Evolutionary conservation across 2,329 filamentous ascomycete species (phyloP), one percentile per base, ranked within the genome.

Genomic region (Calycina herbarum): DNA sequence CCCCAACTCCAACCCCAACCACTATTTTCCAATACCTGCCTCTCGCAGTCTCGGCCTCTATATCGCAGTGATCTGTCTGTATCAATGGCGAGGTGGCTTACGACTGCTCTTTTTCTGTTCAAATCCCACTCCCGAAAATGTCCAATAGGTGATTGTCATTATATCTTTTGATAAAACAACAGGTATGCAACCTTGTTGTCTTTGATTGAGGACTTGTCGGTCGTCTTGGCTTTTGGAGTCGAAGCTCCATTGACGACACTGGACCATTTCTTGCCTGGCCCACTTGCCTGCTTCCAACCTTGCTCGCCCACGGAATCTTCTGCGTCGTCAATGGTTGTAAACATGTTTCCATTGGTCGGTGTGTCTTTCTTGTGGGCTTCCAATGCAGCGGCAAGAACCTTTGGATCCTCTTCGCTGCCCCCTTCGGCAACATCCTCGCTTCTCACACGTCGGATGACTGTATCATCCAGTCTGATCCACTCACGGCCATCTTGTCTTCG

Each of bases 111-210:
- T 31, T 57, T 54, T 27, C 29, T 33, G 6, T 45, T 60, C 58
- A 60, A 45, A 42, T 15, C 54, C 54, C 51, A 27, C 27, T 8
- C 35, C 33, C 6, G n/a, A 27, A 40, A n/a, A 20, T 42, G 24
- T 27, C 20, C 7, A 24, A 51, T 24, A 60, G 17, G 58, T 8
- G 11, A 24, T 2, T 20, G 17, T 27, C 62, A 45, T 75, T 67
- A 74, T 68, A 76, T 75, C 66, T 71, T 76, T 81, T 97, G 90
- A 78, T 99, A 99, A 80, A 99, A 96, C 75, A 99, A 81, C 71
- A 99, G 87, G 79, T 99, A 99, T 3, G 95, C 95, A 66, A 97
- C 94, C 83, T 96, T 97, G 83, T 94, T 97, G 78, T 98, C 94
- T 78, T 92, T 93, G 75, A 91, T 78, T 20, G 83, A 83, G 66